Conservation (phyloP, 768 basidiomycete genomes). For the Glaciozyma antarctica region DNA sequence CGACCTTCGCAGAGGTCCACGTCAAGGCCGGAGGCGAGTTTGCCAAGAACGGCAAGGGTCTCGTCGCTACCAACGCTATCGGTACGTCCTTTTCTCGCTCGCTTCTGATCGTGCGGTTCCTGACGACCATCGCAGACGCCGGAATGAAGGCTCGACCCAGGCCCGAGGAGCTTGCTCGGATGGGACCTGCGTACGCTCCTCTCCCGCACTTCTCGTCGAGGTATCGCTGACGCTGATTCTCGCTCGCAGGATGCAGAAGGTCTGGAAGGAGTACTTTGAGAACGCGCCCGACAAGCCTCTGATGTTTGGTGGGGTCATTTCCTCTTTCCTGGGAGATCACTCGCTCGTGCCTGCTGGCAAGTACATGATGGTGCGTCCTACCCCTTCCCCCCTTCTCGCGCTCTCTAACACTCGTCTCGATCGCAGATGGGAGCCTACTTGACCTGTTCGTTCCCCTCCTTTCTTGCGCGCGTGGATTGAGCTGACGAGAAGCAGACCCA, state of each 20-base stretch:
- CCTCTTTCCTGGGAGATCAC: slow-evolving; percentile 52
- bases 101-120: not conserved
- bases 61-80: slow-evolving; percentile 60
- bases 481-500: slow-evolving; percentile 15
- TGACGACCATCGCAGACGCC: slow-evolving; percentile 44
- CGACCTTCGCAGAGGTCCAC: slow-evolving; percentile 36
- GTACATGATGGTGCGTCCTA: slow-evolving; percentile 16
- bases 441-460: not conserved
- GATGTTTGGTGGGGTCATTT: slow-evolving; percentile 43
- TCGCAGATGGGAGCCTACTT: not conserved
- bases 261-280: slow-evolving; percentile 64
- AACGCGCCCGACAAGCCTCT: slow-evolving; percentile 70
- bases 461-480: not conserved
- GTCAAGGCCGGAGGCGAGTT: slow-evolving; percentile 53
- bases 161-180: slow-evolving; percentile 59
- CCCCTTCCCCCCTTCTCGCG: not conserved
- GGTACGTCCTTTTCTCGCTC: not conserved
- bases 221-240: not conserved
- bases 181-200: slow-evolving; percentile 53
- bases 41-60: slow-evolving; percentile 59
- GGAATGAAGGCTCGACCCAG: slow-evolving; percentile 66
- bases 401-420: not conserved
- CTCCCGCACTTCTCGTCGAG: not conserved
- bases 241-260: slow-evolving; percentile 34
- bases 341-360: slow-evolving; percentile 55